Evolutionary conservation across 2,329 filamentous ascomycete genomes (phyloP).

Genomic region (Fusarium illudens): DNA sequence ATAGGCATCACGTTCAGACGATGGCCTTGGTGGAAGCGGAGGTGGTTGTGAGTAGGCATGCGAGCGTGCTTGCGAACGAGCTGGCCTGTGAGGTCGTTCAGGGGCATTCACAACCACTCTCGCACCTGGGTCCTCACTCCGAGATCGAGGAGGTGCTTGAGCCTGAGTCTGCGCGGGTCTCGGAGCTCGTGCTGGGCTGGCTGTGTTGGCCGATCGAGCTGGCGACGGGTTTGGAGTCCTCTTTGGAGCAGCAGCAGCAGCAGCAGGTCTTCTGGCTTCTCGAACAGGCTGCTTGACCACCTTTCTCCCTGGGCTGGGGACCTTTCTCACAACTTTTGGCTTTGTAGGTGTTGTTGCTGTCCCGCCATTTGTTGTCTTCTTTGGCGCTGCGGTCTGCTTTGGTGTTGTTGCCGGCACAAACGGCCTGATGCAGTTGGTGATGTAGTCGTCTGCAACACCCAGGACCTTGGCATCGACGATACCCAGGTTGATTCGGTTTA

Average conservation of each 20-base stretch:
- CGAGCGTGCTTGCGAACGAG: slow-evolving; percentile 2
- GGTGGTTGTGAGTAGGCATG: slow-evolving; percentile 5
- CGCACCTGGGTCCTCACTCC: slow-evolving; percentile 8
- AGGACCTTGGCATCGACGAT: slow-evolving; percentile 48
- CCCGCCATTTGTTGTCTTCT: not conserved
- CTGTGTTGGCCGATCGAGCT: slow-evolving; percentile 29
- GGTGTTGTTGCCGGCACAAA: slow-evolving; percentile 44
- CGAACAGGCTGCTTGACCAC: slow-evolving; percentile 20
- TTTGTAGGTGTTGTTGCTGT: slow-evolving; percentile 6
- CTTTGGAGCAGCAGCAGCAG: slow-evolving; percentile 1
- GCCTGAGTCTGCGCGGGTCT: slow-evolving; percentile 5
- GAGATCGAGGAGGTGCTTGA: slow-evolving; percentile 1
- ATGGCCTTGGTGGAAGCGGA: slow-evolving; percentile 27
- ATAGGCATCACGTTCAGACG: slow-evolving; percentile 14
- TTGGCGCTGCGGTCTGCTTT: slow-evolving; percentile 19
- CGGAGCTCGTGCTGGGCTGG: not conserved
- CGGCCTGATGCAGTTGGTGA: slow-evolving; percentile 49
- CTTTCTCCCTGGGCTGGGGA: slow-evolving; percentile 18
- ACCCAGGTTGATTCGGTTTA: slow-evolving; percentile 51
- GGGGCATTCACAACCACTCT: slow-evolving; percentile 1
- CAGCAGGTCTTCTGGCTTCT: slow-evolving; percentile 20
- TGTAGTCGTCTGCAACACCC: slow-evolving; percentile 48
- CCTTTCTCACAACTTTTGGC: slow-evolving; percentile 31
- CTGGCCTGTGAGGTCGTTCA: slow-evolving; percentile 6
- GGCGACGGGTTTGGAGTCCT: slow-evolving; percentile 39